These are phyloP conservation scores for Medicago lupulina DNA, from an alignment of 306 rosid genomes.

Conservation along the genomic window DNA sequence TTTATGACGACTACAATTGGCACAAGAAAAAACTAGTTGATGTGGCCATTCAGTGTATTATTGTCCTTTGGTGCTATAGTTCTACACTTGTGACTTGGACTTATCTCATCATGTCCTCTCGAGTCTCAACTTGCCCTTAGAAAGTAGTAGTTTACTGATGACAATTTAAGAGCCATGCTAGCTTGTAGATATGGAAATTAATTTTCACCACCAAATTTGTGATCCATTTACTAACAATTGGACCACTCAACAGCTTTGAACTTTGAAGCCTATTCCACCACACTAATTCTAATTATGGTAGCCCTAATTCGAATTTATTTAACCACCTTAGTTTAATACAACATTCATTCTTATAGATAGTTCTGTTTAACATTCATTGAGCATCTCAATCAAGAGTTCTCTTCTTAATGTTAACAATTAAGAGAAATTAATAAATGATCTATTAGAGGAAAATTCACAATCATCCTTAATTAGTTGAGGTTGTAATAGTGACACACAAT, in stretches of 20 bases:
- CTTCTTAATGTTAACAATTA: neutral
- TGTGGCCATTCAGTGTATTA: conserved; percentile 7
- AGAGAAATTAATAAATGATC: no score
- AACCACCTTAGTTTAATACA: conserved; percentile 4
- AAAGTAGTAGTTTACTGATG: conserved; percentile 1
- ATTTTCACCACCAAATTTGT: conserved; percentile 4
- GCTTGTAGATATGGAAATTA: neutral
- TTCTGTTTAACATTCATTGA: neutral
- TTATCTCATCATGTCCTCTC: neutral
- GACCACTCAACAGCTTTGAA: conserved; percentile 15
- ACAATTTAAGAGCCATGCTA: neutral
- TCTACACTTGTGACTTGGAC: neutral
- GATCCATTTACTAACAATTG: conserved; percentile 1
- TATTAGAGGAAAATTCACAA: no score
- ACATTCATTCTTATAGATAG: neutral
- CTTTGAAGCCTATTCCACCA: neutral
- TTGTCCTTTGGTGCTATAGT: conserved; percentile 1
- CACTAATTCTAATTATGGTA: no score
- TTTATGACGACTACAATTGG: neutral
- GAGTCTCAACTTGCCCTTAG: neutral
- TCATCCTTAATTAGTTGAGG: no score
- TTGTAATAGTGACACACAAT: neutral
- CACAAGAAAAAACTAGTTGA: neutral
- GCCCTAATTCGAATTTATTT: neutral
- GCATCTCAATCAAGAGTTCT: neutral